Percentiles rank a stretch among this genome's conserved stretches.
phyloP scores from a whole-genome alignment of 306 rosid genomes.

The Senna tora region DNA sequence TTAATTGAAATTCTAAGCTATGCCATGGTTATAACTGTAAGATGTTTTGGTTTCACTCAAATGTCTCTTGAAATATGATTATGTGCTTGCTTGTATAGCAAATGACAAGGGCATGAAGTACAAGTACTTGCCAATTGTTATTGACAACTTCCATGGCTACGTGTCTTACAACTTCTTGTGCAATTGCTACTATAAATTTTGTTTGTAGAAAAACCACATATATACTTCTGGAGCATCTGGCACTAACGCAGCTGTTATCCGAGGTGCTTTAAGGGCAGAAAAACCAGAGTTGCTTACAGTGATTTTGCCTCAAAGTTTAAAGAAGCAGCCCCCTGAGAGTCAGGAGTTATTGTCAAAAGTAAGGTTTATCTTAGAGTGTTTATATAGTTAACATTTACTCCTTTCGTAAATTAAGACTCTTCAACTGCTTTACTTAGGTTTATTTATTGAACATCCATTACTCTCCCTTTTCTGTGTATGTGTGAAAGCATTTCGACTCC shows the following conservation, averaged over 20 bases:
- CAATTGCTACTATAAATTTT: slow-evolving; percentile 35
- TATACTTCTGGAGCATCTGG: slow-evolving; percentile 99
- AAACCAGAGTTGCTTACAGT: slow-evolving; percentile 97
- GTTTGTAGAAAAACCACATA: slow-evolving; percentile 88
- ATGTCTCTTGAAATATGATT: slow-evolving; percentile 5
- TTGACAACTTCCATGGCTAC: slow-evolving; percentile 11
- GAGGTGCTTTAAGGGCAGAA: slow-evolving; percentile 99
- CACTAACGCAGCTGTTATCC: slow-evolving; percentile 98
- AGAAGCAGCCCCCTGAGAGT: slow-evolving; percentile 97
- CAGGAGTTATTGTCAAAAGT: slow-evolving; percentile 96
- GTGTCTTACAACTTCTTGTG: slow-evolving; percentile 28
- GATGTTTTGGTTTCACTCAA: slow-evolving; percentile 39
- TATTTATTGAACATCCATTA: slow-evolving; percentile 7
- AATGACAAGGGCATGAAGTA: slow-evolving; percentile 20
- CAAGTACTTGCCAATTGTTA: slow-evolving; percentile 18
- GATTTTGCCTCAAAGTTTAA: slow-evolving; percentile 95
- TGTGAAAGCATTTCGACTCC: not conserved
- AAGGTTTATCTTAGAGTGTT: slow-evolving; percentile 39
- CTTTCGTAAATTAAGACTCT: not conserved
- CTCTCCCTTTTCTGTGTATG: slow-evolving; percentile 14
- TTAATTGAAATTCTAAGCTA: slow-evolving; percentile 97
- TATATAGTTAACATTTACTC: slow-evolving; percentile 16
- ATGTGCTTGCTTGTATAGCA: slow-evolving; percentile 37
- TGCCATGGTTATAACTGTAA: slow-evolving; percentile 99
- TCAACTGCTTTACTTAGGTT: slow-evolving; percentile 11